Base-by-base conservation (phyloP, 495 filamentous ascomycete species). In the Tetracladium setigerum region DNA sequence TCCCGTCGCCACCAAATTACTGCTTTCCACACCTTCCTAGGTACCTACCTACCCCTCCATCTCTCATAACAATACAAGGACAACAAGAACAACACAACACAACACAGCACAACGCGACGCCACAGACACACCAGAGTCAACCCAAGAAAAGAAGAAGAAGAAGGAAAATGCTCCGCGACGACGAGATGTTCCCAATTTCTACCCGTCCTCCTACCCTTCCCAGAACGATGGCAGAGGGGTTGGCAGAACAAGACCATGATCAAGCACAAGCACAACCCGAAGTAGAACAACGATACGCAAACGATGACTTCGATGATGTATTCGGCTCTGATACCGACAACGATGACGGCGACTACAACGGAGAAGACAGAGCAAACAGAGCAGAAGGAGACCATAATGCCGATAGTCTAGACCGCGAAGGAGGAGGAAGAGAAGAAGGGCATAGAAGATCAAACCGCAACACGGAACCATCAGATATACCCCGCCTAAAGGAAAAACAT, bases 401-500 rank as follows among this genome's bases (percentile, higher is more conserved):
- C 2, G n/a, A n/a, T n/a, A n/a, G n/a, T n/a, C 32, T 35, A 11
- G 11, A 35, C 11, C 32, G 32, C 11, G 32, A n/a, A 35, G 32
- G 11, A 35, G 32, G 11, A 35, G 32, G 32, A 35, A n/a, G 11
- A n/a, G 11, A 11, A n/a, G n/a, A n/a, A n/a, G n/a, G n/a, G n/a
- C n/a, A n/a, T n/a, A n/a, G n/a, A n/a, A n/a, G n/a, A n/a, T 14
- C 15, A 14, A 19, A 40, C 15, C 38, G 9, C 10, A 52, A 53
- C 19, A 17, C 17, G 7, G 75, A 82, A 46, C 72, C 68, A 15
- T 84, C 82, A 35, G 87, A 92, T 54, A 73, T 89, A 41, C 83
- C 84, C n/a, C 77, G 82, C 42, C 76, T 94, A 12, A 79, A 79
- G 49, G 68, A 74, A 35, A 79, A 79, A 49, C 90, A 96, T 63